Conservation (phyloP, 306 rosid species). For the Inga leiocalycina region DNA sequence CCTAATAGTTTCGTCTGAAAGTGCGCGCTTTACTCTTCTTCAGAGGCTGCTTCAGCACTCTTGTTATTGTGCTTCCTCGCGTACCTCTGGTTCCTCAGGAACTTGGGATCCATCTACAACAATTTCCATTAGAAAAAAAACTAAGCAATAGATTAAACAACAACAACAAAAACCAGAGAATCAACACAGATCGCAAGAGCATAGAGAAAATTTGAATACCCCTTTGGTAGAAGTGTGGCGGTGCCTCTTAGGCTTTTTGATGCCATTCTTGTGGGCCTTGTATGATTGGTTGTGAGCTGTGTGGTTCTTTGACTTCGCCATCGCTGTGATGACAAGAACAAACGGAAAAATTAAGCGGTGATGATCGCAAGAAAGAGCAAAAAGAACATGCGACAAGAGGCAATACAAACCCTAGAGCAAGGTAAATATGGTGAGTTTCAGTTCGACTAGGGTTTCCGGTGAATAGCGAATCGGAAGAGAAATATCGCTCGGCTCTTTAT, state of each 20-base stretch:
- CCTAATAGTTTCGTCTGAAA: slow-evolving; percentile 24
- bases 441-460: slow-evolving; percentile 41
- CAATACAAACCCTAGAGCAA: slow-evolving; percentile 27
- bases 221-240: slow-evolving; percentile 99
- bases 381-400: background rate
- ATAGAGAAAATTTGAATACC: slow-evolving; percentile 37
- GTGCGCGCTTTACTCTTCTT: slow-evolving; percentile 59
- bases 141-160: too few species aligned
- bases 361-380: background rate
- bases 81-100: slow-evolving; percentile 99
- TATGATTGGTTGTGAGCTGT: slow-evolving; percentile 98
- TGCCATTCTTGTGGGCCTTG: slow-evolving; percentile 98
- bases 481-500: background rate
- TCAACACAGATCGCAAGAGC: background rate
- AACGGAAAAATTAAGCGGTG: background rate
- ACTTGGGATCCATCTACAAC: slow-evolving; percentile 93
- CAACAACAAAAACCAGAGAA: background rate
- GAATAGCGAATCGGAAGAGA: background rate
- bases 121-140: background rate
- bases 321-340: slow-evolving; percentile 46
- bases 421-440: background rate
- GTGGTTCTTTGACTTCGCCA: slow-evolving; percentile 99
- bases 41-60: slow-evolving; percentile 51
- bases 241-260: slow-evolving; percentile 93
- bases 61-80: slow-evolving; percentile 97